Base-by-base conservation (phyloP, 148 eudicot genomes). In the Chenopodium suecicum region DNA sequence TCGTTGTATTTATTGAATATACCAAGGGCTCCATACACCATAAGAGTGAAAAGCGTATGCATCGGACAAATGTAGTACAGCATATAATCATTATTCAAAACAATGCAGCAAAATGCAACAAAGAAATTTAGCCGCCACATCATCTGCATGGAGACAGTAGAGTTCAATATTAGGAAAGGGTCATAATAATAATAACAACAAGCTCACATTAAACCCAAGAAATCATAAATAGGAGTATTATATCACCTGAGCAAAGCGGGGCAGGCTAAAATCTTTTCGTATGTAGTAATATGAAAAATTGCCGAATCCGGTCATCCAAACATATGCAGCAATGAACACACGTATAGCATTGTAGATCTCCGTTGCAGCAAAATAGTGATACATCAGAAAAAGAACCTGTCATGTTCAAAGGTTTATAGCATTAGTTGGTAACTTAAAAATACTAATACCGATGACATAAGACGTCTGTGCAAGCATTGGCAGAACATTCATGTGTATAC, bases 231-330 rank as follows among this genome's bases (percentile, higher is more conserved):
- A 56, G 7, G 65, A 44, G 10, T 2, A 17, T 7, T 69, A 66
- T 41, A 48, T 86, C 76, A 93, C 97, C 97, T 94, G 98, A 80
- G 90, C 89, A 89, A 91, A 94, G 74, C 97, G 93, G 80, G 93
- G 93, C 82, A 93, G 77, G 66, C 98, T 93, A 78, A 93, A 93
- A 87, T 95, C 98, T 84, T 95, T 93, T 82, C 94, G 86, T 84
- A 95, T 91, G 88, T 93, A 95, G 85, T 95, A 95, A 81, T 95
- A 93, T 68, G 98, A 95, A 89, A 95, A 95, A 87, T 95, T 95
- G 63, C 97, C 98, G 84, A 95, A 95, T 76, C 98, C 98, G 82
- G 97, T 95, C 98, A 95, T 93, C 98, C 97, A 95, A 37, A 95
- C 98, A 86, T 93, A 95, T 78, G 94, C 98, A 88, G 98, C 97